Base-by-base conservation (phyloP, 2,329 filamentous ascomycete species). In the Chalaropsis thielavioides region DNA sequence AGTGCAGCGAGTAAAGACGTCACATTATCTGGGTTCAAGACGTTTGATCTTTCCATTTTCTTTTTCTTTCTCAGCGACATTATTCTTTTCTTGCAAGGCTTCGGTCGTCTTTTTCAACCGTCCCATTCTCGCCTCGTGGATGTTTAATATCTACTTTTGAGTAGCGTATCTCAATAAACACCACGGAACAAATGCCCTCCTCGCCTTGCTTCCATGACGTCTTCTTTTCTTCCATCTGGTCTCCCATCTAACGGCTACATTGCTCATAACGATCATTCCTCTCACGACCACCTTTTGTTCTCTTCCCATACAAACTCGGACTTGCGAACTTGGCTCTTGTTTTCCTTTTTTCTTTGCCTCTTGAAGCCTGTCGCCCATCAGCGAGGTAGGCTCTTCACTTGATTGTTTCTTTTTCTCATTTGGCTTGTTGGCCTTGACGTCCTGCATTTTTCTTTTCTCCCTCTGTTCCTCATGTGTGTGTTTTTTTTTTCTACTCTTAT, bases 341-440 rank as follows among this genome's bases (percentile, higher is more conserved):
- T 38, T 38, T 38, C 10, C 35, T 8, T 8, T 38, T 38, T 38
- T 38, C 35, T 38, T 1, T 13, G 1, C 17, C 41, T 43, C 15
- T 6, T 58, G 31, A 58, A 58, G 54, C 24, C 27, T 35, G 2
- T 19, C 24, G 54, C 15, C 13, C 27, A 58, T 17, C 10, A 58
- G 54, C 17, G 17, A 38, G 54, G 5, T 35, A 13, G 51, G n/a
- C 15, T 38, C 27, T 51, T 66, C n/a, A 19, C 62, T 49, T 63
- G 8, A 13, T 19, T 40, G 51, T 19, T 61, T 65, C 62, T 59
- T 61, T 64, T 69, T 66, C 67, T 65, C 66, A 67, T 68, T 68
- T 62, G 62, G 62, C n/a, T 68, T 68, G 67, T 62, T 63, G 24
- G 43, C 62, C 67, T 68, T 63, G 13, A 61, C 41, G 63, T 64